Evolutionary conservation across 1,284 basidiomycete genomes (phyloP), one percentile per base, ranked within the genome.

Genomic region (Boletus albobrunnescens): DNA sequence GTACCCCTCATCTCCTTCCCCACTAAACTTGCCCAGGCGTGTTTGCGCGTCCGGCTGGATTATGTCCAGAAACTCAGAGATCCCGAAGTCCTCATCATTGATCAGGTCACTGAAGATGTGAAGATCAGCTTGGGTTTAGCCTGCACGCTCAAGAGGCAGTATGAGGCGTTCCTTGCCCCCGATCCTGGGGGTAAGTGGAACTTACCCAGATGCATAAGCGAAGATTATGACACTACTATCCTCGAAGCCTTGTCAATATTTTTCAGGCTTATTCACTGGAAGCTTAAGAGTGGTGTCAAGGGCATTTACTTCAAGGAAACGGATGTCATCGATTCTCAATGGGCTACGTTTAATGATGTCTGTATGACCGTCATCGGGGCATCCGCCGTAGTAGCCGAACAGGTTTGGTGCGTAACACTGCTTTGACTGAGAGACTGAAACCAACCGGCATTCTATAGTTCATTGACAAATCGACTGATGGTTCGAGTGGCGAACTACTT

Each of bases 301-400:
- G 87, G 88, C 20, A 89, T 94, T 44, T 91, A 95, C 68, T 96
- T 97, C 73, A 95, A 96, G 61, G 95, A 99, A 72, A 97, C 94
- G 1, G 96, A 99, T 63, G 84, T 98, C 20, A 78, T 99, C 26
- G 96, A 99, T 65, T 87, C 88, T 19, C 94, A 99, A 59, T 97
- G 94, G 91, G 84, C 87, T 35, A 96, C 96, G 36, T 84, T 99
- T 67, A 93, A 91, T 58, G 91, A 92, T 61, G 93, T 97, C 36
- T 93, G 93, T 44, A 77, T 94, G 64, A 90, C 87, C 32, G 87
- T 94, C 19, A 77, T 85, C 19, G 92, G 92, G 11, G 96, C 94
- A 22, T 94, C 96, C 35, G 72, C 89, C 47, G 75, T 97, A 13
- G 94, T 99, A 6, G 95, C 94, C 11, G 93, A 97, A 68, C 90